These are phyloP conservation scores for Fraxinus latifolia DNA, from an alignment of 305 asterid species.

Conservation along the genomic window DNA sequence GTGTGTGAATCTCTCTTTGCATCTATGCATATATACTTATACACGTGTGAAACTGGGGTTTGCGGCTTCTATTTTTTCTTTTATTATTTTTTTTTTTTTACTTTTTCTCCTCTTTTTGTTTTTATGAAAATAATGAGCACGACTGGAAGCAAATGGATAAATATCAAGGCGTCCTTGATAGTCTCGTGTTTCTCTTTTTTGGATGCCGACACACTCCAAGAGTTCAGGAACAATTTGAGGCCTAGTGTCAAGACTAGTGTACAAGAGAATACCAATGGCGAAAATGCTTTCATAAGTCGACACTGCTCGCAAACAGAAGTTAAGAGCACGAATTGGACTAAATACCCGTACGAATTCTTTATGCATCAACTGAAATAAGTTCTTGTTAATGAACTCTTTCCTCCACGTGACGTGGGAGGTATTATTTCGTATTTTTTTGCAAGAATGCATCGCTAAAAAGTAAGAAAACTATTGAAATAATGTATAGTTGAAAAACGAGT, in stretches of 20 bases:
- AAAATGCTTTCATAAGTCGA: no score
- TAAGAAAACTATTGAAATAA: no score
- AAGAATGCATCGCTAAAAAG: no score
- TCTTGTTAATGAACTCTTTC: no score
- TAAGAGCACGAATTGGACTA: no score
- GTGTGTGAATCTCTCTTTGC: neutral
- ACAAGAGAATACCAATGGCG: no score
- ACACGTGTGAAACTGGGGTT: neutral
- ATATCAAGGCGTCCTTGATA: neutral
- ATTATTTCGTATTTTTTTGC: no score
- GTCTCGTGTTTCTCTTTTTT: neutral
- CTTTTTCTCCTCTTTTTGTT: neutral
- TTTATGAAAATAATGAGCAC: neutral
- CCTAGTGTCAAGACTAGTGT: no score
- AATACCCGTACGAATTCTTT: no score
- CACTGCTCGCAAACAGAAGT: no score
- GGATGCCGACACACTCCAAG: neutral
- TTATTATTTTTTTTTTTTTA: neutral
- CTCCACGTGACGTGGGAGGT: no score
- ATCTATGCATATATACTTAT: neutral
- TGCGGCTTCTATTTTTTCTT: neutral
- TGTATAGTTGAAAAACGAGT: no score
- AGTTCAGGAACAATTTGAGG: neutral
- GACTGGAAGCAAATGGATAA: neutral
- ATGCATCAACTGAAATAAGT: neutral